phyloP scores from a whole-genome alignment of 192 early-diverging fungal species.

The Pecoramyces ruminantium region DNA sequence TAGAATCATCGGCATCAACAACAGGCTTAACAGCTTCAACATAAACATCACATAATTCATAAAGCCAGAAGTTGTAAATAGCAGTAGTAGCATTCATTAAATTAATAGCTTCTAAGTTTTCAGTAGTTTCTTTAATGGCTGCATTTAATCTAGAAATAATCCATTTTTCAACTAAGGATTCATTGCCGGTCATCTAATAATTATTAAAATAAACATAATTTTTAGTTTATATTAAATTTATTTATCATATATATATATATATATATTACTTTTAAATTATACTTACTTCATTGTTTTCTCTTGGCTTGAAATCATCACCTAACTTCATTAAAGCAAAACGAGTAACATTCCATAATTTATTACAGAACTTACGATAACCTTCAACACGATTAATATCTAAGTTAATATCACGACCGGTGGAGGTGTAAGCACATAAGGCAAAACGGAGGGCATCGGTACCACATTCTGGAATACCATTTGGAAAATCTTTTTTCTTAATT shows the following conservation, averaged over 20 bases:
- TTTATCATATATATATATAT: too few species aligned
- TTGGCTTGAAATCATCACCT: conserved; percentile 69
- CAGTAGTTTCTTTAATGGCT: conserved; percentile 58
- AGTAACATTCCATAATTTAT: conserved; percentile 98
- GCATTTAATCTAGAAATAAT: conserved; percentile 79
- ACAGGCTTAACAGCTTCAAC: conserved; percentile 85
- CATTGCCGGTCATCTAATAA: conserved; percentile 45
- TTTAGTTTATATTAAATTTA: too few species aligned
- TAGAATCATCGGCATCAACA: conserved; percentile 43
- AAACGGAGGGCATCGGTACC: conserved; percentile 91
- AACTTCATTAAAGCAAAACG: conserved; percentile 91
- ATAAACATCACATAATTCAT: conserved; percentile 94
- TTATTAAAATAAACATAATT: too few species aligned
- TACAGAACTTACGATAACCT: conserved; percentile 99
- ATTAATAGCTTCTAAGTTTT: conserved; percentile 60
- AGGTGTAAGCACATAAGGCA: conserved; percentile 58
- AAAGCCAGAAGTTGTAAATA: conserved; percentile 85
- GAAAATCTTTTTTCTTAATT: conserved; percentile 52
- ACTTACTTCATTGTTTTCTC: conserved; percentile 14
- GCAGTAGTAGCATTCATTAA: conserved; percentile 83
- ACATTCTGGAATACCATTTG: conserved; percentile 93
- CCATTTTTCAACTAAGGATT: conserved; percentile 81
- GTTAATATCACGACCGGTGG: conserved; percentile 72
- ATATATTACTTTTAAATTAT: too few species aligned
- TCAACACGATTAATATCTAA: conserved; percentile 90